These are phyloP conservation scores for Alternaria arbusti DNA, from an alignment of 2,329 filamentous ascomycete genomes.

Conservation along the genomic window DNA sequence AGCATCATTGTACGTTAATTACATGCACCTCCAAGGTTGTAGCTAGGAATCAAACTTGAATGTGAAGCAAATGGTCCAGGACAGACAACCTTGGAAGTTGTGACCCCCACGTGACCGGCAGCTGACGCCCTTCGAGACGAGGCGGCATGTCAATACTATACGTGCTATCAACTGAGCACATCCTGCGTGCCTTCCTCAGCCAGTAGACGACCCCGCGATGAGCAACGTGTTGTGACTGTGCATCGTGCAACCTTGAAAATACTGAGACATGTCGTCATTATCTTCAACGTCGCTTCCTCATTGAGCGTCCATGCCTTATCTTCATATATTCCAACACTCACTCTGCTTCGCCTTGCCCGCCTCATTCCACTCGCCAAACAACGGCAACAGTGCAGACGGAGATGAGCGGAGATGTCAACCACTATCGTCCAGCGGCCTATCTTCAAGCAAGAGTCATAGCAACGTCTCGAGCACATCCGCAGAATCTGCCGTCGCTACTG, in stretches of 20 bases:
- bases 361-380: background rate
- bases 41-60: background rate
- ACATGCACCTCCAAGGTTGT: background rate
- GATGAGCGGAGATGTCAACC: background rate
- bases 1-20: background rate
- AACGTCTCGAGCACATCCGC: background rate
- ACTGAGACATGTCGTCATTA: background rate
- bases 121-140: background rate
- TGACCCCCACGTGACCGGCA: background rate
- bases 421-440: background rate
- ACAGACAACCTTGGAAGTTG: background rate
- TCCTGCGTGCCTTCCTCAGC: background rate
- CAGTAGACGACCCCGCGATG: background rate
- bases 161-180: background rate
- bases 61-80: background rate
- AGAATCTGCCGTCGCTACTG: background rate
- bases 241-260: background rate
- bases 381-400: background rate
- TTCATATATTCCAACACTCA: background rate
- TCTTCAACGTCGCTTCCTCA: background rate
- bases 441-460: background rate
- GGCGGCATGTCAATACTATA: background rate
- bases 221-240: background rate
- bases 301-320: background rate
- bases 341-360: background rate